Base-by-base conservation (phyloP, 73 alveolate genomes). In the Blepharisma stoltei region DNA sequence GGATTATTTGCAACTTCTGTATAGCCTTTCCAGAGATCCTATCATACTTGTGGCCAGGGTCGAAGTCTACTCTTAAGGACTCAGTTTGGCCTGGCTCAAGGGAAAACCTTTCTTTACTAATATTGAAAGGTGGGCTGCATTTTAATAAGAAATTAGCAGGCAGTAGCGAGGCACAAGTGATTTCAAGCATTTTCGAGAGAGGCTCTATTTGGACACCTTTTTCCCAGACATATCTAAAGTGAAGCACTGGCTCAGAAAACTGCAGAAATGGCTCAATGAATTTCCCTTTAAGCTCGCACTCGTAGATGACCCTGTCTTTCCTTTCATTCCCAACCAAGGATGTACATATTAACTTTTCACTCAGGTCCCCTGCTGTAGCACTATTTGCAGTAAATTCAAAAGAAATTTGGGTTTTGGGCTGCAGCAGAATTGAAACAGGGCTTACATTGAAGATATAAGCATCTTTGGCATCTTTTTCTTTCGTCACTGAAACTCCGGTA, bases 1-100 rank as follows among this genome's bases (percentile, higher is more conserved):
- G 99, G 46, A 93, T 88, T 66, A 98, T 95, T 54, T 89, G 82
- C 70, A 98, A 90, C 87, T 97, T 95, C 73, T 97, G 98, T 65
- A 77, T 82, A 78, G 82, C 82, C 48, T 94, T 96, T 14, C 97
- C 99, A 21, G 99, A 92, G 32, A 92, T 91, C 78, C 99, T 91
- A 77, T 98, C 99, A 81, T 92, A 89, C 89, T 92, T 95, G 86
- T 86, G 94, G 54, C 99, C 97, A 11, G 99, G 99, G 78, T 98
- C 99, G 77, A 98, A 98, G 77, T 95, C 98, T 67, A 98, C 97
- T 71, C 88, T 88, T 7, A 93, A 92, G 48, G 87, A 86, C 25
- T 90, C 98, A 6, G 91, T 88, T 54, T 95, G 90, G 27, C 91
- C 89, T 52, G 98, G 97, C 44, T 93, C 97, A 4, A 97, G 89